These are phyloP conservation scores for Ambrosia trifida DNA, from an alignment of 129 eudicot species.

Conservation along the genomic window DNA sequence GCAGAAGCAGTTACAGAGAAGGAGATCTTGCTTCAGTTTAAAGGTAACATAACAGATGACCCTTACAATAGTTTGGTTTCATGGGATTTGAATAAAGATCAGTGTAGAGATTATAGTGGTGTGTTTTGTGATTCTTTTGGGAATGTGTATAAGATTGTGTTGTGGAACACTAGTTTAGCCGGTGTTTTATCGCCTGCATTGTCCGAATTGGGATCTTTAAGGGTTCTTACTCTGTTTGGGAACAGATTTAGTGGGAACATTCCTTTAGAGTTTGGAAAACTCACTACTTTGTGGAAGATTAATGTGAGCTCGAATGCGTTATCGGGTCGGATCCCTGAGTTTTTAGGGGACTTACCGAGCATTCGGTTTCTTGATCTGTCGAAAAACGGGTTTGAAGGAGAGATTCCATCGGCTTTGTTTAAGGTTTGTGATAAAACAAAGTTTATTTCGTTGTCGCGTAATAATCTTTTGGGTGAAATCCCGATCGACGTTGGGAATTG, in stretches of 20 bases:
- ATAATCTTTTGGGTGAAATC: slow-evolving; percentile 74
- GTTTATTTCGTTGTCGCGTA: slow-evolving; percentile 74
- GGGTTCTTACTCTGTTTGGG: slow-evolving; percentile 78
- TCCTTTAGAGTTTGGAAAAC: slow-evolving; percentile 69
- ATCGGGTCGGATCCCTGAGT: slow-evolving; percentile 82
- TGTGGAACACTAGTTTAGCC: slow-evolving; percentile 86
- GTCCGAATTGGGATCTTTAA: slow-evolving; percentile 59
- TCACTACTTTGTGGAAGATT: slow-evolving; percentile 82
- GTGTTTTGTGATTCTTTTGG: slow-evolving; percentile 76
- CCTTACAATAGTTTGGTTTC: slow-evolving; percentile 67
- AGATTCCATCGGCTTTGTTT: slow-evolving; percentile 68
- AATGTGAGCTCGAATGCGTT: slow-evolving; percentile 87
- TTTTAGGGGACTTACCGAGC: slow-evolving; percentile 68
- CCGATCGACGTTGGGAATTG: slow-evolving; percentile 59
- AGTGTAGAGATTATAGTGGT: slow-evolving; percentile 74
- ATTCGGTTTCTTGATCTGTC: slow-evolving; percentile 93
- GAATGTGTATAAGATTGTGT: slow-evolving; percentile 74
- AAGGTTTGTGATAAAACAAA: slow-evolving; percentile 54
- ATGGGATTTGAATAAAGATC: slow-evolving; percentile 73
- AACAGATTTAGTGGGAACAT: slow-evolving; percentile 74
- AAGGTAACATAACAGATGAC: slow-evolving; percentile 81
- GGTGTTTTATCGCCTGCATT: slow-evolving; percentile 80
- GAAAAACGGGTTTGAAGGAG: slow-evolving; percentile 62
- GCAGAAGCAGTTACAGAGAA: slow-evolving; percentile 46
- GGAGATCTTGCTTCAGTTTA: slow-evolving; percentile 86